These are phyloP conservation scores for Tylopilus orsonianus DNA, from an alignment of 1,284 basidiomycete genomes.

Conservation along the genomic window DNA sequence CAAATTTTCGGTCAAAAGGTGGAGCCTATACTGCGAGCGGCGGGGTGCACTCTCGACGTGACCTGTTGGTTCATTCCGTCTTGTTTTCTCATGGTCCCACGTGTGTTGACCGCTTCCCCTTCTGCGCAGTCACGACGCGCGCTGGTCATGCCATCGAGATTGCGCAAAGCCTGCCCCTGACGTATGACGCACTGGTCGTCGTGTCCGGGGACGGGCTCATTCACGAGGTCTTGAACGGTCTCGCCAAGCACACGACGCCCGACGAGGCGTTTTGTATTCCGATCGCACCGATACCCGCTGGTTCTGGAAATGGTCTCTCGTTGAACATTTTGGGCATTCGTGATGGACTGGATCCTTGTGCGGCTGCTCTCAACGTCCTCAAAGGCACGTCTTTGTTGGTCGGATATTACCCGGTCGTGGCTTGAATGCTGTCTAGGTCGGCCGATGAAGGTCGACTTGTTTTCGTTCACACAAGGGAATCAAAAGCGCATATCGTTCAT, in stretches of 20 bases:
- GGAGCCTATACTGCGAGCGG: slow-evolving; percentile 79
- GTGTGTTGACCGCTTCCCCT: slow-evolving; percentile 6
- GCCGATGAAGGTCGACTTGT: slow-evolving; percentile 79
- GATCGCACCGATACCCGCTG: slow-evolving; percentile 85
- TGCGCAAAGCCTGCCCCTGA: slow-evolving; percentile 57
- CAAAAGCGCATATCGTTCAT: slow-evolving; percentile 84
- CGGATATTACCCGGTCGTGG: background rate
- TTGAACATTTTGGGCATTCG: slow-evolving; percentile 71
- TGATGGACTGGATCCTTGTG: slow-evolving; percentile 74
- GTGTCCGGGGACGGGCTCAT: slow-evolving; percentile 90
- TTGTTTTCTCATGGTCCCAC: background rate
- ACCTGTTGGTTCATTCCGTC: slow-evolving; percentile 47
- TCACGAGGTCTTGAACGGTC: slow-evolving; percentile 93
- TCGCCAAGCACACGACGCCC: slow-evolving; percentile 73
- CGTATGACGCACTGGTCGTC: slow-evolving; percentile 78
- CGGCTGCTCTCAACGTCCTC: slow-evolving; percentile 81
- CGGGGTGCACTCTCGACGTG: slow-evolving; percentile 67
- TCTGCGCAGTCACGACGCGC: slow-evolving; percentile 83
- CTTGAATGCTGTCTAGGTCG: slow-evolving; percentile 44
- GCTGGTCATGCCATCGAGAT: slow-evolving; percentile 74
- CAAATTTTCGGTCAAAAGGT: slow-evolving; percentile 65
- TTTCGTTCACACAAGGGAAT: slow-evolving; percentile 72
- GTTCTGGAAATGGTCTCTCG: slow-evolving; percentile 80
- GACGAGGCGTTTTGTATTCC: slow-evolving; percentile 73
- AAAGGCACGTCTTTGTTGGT: slow-evolving; percentile 60